Evolutionary conservation across 257 asterid genomes (phyloP).

Genomic region (Nicotiana tomentosiformis): DNA sequence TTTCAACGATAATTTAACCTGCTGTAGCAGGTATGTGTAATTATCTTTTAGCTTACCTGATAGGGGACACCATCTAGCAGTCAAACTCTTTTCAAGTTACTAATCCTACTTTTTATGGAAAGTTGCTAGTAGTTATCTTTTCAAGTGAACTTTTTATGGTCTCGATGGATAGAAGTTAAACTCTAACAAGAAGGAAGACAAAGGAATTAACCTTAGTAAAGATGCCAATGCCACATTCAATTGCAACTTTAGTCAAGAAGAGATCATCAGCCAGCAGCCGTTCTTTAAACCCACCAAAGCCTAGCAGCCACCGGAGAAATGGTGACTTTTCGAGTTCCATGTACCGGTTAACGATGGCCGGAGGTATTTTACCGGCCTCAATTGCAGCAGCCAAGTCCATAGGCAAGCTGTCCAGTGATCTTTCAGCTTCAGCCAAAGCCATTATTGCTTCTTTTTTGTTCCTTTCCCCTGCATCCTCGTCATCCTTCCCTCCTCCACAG

Average conservation of each 20-base stretch:
- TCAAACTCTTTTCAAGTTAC: background rate
- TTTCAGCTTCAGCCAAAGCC: conserved; percentile 70
- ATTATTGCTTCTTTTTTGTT: conserved; percentile 69
- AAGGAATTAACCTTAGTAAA: conserved; percentile 64
- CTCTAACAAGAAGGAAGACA: background rate
- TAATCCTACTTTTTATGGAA: background rate
- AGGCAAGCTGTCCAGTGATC: conserved; percentile 77
- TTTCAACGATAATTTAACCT: too few species aligned
- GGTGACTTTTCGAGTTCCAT: conserved; percentile 78
- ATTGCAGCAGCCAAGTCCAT: conserved; percentile 76
- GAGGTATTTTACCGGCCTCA: conserved; percentile 77
- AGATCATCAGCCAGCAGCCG: conserved; percentile 93
- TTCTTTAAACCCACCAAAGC: conserved; percentile 81
- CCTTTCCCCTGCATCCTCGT: conserved; percentile 61
- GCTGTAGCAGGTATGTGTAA: too few species aligned
- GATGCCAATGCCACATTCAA: conserved; percentile 93
- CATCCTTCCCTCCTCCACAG: conserved; percentile 27
- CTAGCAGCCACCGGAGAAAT: conserved; percentile 59
- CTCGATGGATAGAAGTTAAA: background rate
- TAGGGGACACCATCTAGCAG: too few species aligned
- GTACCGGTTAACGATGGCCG: conserved; percentile 48
- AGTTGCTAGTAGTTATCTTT: background rate
- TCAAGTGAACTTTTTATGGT: too few species aligned
- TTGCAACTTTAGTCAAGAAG: conserved; percentile 93
- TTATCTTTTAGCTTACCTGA: too few species aligned